phyloP scores from a whole-genome alignment of 2,329 filamentous ascomycete species.

The Sarocladium brachiariae region DNA sequence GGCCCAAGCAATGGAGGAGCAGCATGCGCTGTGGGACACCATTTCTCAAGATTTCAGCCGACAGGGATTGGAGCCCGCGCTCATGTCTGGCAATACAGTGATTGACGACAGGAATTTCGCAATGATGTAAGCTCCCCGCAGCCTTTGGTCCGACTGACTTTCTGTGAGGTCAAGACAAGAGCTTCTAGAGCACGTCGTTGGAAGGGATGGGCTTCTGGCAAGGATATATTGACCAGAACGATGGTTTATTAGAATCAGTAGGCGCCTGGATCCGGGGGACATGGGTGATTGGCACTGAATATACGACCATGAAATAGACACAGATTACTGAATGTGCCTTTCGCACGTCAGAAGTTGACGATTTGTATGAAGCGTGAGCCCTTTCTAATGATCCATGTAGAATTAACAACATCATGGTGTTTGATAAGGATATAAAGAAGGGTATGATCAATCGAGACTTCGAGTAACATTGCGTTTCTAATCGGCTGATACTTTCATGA shows the following conservation, averaged over 20 bases:
- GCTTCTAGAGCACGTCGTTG: not conserved
- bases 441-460: too few relatives aligned
- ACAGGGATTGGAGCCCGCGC: conserved; percentile 26
- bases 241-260: not conserved
- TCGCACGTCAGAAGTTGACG: too few relatives aligned
- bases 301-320: not conserved
- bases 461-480: too few relatives aligned
- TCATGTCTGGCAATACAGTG: conserved; percentile 31
- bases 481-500: too few relatives aligned
- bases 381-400: too few relatives aligned
- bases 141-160: not conserved
- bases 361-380: not conserved
- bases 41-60: conserved; percentile 30
- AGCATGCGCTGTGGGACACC: conserved; percentile 28
- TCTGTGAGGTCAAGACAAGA: not conserved
- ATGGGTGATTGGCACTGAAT: not conserved
- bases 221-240: not conserved
- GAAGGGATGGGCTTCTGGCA: not conserved
- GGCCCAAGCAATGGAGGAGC: conserved; percentile 20
- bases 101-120: conserved; percentile 31
- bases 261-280: not conserved
- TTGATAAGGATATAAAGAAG: too few relatives aligned
- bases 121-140: conserved; percentile 6
- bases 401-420: too few relatives aligned
- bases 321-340: not conserved